Base-by-base conservation (phyloP, 169 alveolate genomes). In the Plasmodium knowlesi region DNA sequence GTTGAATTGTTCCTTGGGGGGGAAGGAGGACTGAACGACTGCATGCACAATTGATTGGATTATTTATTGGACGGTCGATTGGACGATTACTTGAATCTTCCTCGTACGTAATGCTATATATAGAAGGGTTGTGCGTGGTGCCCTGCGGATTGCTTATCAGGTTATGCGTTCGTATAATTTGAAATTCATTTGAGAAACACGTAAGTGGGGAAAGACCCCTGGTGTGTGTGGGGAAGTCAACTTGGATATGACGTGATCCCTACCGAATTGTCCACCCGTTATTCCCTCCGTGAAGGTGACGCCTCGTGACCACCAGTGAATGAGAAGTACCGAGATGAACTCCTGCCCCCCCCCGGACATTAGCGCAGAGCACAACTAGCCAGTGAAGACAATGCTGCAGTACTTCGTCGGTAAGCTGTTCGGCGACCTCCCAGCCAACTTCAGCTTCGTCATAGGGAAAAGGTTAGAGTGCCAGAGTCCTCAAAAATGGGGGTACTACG, bases 341-440 rank as follows among this genome's bases (percentile, higher is more conserved):
- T 6, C 57, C 57, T 46, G 19, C 5, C 57, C 19, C 57, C 57
- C 61, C 22, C 61, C 5, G 9, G 3, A 8, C 61, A 0, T 12
- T 50, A 2, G 22, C 61, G 37, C 39, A 6, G 14, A 43, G 91
- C 61, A 82, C 10, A 82, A 30, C n/a, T 50, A 34, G 22, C 34
- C 28, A 30, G 39, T n/a, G 22, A 28, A 10, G 43, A 82, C 53
- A 12, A 88, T 88, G 94, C 72, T 88, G 46, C 94, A 88, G 61
- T 88, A 88, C 54, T 88, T 88, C 82, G 94, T 88, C 1, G 50
- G 22, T 12, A 88, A 88, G 71, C 73, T 88, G 8, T 76, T 88
- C 50, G 94, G 94, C 30, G 94, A 88, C 34, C 72, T 88, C 22
- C 94, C 94, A 19, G 37, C 94, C 5, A 88, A 80, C 72, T 88